Evolutionary conservation across 306 rosid genomes (phyloP).

Genomic region (Malus fusca): DNA sequence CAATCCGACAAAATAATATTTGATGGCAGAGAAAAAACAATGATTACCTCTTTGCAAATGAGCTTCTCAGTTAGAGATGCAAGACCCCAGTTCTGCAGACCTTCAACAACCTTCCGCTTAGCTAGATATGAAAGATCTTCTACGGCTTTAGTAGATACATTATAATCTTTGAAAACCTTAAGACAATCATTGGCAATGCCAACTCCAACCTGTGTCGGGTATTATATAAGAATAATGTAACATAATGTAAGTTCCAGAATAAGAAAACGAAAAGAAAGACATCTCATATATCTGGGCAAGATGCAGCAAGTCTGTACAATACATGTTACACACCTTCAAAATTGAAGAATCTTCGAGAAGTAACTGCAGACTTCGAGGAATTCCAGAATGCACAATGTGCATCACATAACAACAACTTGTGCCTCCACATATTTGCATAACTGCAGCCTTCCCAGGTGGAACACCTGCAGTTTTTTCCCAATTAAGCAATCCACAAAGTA

Average conservation of each 20-base stretch:
- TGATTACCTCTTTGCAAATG: constrained; percentile 58
- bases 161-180: constrained; percentile 66
- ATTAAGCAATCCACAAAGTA: constrained; percentile 13
- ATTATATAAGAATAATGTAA: neutral
- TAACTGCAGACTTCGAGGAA: constrained; percentile 54
- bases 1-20: neutral
- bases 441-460: constrained; percentile 77
- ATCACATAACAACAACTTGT: constrained; percentile 59
- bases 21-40: constrained; percentile 4
- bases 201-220: constrained; percentile 62
- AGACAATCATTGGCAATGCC: constrained; percentile 62
- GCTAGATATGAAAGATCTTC: constrained; percentile 67
- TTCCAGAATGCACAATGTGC: constrained; percentile 81
- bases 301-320: neutral
- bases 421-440: constrained; percentile 74
- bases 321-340: constrained; percentile 47
- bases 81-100: constrained; percentile 51
- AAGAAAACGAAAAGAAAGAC: neutral
- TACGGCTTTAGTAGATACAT: constrained; percentile 52
- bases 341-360: constrained; percentile 65
- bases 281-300: neutral
- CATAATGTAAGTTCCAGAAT: neutral
- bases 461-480: constrained; percentile 39
- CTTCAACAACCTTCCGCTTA: constrained; percentile 59
- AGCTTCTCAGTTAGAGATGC: constrained; percentile 60